Base-by-base conservation (phyloP, 192 early-diverging fungal species). In the Umbelopsis sp. region DNA sequence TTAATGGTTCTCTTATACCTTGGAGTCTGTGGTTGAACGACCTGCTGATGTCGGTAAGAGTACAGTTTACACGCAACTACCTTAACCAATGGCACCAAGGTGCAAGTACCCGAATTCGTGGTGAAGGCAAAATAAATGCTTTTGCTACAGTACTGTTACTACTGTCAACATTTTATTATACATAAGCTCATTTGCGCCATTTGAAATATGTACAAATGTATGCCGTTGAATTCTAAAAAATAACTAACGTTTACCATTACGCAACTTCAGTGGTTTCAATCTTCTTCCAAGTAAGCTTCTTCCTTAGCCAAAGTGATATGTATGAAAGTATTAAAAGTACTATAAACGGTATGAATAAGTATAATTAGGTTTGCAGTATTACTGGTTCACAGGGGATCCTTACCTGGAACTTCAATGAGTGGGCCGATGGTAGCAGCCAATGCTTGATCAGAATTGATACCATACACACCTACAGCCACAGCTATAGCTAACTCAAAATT, bases 401-500 rank as follows among this genome's bases (percentile, higher is more conserved):
- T 62, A 62, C 56, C 88, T 43, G 91, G 91, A 1, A 92, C 91
- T 73, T 92, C 91, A 45, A 89, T 87, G 72, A 92, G 77, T 17
- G 89, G 89, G 3, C 91, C 91, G 52, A 91, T 84, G 25, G 85
- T 85, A 16, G 89, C 80, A 11, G 87, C 83, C 49, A 92, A 72
- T 3, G 89, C 88, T 67, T 91, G 79, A 45, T 82, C 77, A 11
- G 89, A 91, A 24, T 88, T 79, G 36, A 90, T 80, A 16, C 91
- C 91, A 77, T 84, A 92, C 0, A 81, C 85, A 1, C 87, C 86
- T 10, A 91, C 81, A 14, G 89, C 87, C 17, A 92, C 86, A 50
- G 89, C 90, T 66, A 92, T 91, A 24, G 91, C 90, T n/a, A 92
- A 75, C 72, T 92, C 90, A 68, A 92, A 92, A 65, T 91, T 91